These are phyloP conservation scores for Taphrina wiesneri DNA, from an alignment of 1,139 yeast species.

Conservation along the genomic window DNA sequence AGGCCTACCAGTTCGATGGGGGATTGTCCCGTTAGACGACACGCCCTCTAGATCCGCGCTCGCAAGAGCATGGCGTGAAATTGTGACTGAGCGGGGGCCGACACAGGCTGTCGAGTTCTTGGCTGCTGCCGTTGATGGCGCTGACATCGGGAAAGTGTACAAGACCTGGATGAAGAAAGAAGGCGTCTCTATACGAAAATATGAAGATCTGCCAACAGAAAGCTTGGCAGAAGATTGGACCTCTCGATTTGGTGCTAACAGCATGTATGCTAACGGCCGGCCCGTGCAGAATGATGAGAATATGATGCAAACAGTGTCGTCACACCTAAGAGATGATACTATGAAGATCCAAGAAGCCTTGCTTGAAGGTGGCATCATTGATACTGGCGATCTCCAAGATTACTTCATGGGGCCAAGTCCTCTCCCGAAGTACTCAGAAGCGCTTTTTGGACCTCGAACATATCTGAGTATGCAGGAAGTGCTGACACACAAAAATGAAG, in stretches of 20 bases:
- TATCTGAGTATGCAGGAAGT: slow-evolving; percentile 5
- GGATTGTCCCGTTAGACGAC: slow-evolving; percentile 63
- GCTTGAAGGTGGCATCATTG: slow-evolving; percentile 38
- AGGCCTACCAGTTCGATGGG: slow-evolving; percentile 76
- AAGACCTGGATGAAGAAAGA: slow-evolving; percentile 41
- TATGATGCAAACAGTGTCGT: slow-evolving; percentile 50
- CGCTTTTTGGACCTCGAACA: slow-evolving; percentile 25
- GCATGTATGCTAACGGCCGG: slow-evolving; percentile 73
- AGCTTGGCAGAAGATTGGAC: slow-evolving; percentile 6
- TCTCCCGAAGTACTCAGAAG: slow-evolving; percentile 10
- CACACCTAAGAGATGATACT: slow-evolving; percentile 44
- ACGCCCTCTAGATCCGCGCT: slow-evolving; percentile 26
- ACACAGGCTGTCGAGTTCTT: slow-evolving; percentile 11
- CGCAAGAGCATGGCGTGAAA: slow-evolving; percentile 37
- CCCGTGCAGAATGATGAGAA: slow-evolving; percentile 47
- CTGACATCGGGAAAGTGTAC: slow-evolving; percentile 5
- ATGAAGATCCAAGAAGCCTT: slow-evolving; percentile 42
- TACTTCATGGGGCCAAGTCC: slow-evolving; percentile 34
- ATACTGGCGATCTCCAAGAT: slow-evolving; percentile 40
- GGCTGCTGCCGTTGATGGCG: slow-evolving; percentile 7
- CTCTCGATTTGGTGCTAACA: slow-evolving; percentile 46
- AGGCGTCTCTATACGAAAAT: not conserved
- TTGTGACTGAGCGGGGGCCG: slow-evolving; percentile 1
- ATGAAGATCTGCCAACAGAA: not conserved
- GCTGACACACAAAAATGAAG: not conserved